Base-by-base conservation (phyloP, 495 filamentous ascomycete species). In the Cryomyces antarcticus region DNA sequence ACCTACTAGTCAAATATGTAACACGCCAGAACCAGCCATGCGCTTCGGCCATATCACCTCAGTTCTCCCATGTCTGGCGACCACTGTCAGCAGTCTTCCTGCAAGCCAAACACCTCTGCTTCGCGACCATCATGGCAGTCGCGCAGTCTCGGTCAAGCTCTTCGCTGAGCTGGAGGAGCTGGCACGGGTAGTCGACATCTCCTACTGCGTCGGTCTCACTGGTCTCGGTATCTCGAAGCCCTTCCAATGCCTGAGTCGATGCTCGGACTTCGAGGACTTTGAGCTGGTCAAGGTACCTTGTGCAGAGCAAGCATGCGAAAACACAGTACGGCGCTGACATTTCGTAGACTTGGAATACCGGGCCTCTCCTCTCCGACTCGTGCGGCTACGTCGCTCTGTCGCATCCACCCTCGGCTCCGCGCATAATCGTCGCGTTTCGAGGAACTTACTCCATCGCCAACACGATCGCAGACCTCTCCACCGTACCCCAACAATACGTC, bases 361-460 rank as follows among this genome's bases (percentile, higher is more conserved):
- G 92, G 5, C 65, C 77, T 9, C 65, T 93, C 12, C 65, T 95
- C 50, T 80, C 80, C 37, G 89, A 96, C 58, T 88, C 81, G 47
- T 95, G 87, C 59, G 89, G 89, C 46, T 97, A 89, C 61, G 73
- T 97, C 40, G 89, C 81, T 0, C 64, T 96, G 30, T 85, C 85
- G 38, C 82, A 93, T 53, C 27, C 38, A 9, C 70, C 74, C 1
- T 65, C 61, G 0, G 49, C 59, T 7, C 65, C 65, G 13, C 67
- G 73, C 45, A 84, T 97, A 43, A 67, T 97, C 28, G 68, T 96
- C n/a, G 88, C 87, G 9, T 96, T 96, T 52, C 74, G 89, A 13
- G 89, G 92, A 7, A 96, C 89, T 9, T 95, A 95, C 57, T 92
- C 82, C 33, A 66, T 97, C 48, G 70, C 83, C 28, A 93, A 94